Percentiles rank a stretch among this genome's conserved stretches.
These are phyloP conservation scores for Podospora sp. DNA, from an alignment of 495 filamentous ascomycete species.

Conservation along the genomic window DNA sequence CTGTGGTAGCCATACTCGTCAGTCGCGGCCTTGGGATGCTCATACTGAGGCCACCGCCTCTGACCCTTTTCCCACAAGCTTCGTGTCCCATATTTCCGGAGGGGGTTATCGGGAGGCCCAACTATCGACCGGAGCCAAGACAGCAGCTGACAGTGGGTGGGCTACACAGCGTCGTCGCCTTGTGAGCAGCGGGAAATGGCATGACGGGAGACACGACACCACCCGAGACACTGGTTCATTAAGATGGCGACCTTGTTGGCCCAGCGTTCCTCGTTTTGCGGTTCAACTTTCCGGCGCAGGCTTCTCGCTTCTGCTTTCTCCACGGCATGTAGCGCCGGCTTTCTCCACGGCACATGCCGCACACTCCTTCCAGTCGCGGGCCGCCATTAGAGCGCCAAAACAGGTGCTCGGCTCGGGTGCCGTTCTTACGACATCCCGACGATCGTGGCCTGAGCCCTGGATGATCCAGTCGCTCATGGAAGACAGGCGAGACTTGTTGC, in stretches of 20 bases:
- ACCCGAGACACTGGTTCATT: background rate
- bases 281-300: too few relatives aligned
- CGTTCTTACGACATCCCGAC: background rate
- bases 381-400: too few relatives aligned
- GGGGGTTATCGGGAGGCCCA: background rate
- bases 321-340: too few relatives aligned
- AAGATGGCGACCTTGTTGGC: background rate
- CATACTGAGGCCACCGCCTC: too few relatives aligned
- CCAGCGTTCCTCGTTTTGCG: background rate
- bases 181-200: background rate
- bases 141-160: background rate
- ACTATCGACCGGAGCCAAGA: background rate
- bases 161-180: background rate
- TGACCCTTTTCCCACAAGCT: background rate
- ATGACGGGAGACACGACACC: background rate
- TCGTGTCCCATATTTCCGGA: background rate
- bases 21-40: too few relatives aligned
- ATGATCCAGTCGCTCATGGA: background rate
- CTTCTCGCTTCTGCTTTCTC: too few relatives aligned
- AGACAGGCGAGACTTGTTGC: background rate
- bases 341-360: too few relatives aligned
- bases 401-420: background rate
- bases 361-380: too few relatives aligned
- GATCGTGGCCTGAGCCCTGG: background rate
- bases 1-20: too few relatives aligned